Base-by-base conservation (phyloP, 2,329 filamentous ascomycete species). In the Shiraia bambusicola region DNA sequence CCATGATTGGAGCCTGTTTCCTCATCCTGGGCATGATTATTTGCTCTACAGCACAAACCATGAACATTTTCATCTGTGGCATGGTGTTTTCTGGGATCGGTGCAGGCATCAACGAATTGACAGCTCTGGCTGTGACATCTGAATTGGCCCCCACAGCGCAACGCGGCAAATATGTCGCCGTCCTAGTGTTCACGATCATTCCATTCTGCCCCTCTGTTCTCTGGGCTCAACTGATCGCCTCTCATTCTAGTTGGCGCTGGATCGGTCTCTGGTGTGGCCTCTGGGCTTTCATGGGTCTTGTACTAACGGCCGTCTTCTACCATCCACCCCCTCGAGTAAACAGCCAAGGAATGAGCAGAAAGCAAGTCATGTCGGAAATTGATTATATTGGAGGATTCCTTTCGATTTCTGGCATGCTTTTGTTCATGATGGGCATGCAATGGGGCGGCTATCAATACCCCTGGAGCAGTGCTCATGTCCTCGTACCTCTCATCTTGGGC, bases 51-150 rank as follows among this genome's bases (percentile, higher is more conserved):
- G 56, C 58, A 2, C 50, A 59, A 11, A 45, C 47, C 2, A 61
- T 61, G 56, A 60, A 60, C 27, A 50, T 50, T 15, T 58, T 60
- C 33, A 59, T 61, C 19, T 35, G 45, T 15, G 58, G 58, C 19
- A 58, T 61, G 58, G 72, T 75, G 2, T 72, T 86, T 50, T 74
- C 81, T 12, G 84, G 84, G 3, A 70, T 80, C 6, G 83, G 83
- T 26, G 82, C 83, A 7, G 84, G 83, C 10, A 77, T 87, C 54
- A 82, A 82, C 53, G 83, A 87, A 61, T 67, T 87, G 28, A 86
- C 82, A 4, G 82, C 83, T 6, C 68, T 87, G 14, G 83, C 84
- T 28, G 84, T 77, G 16, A 83, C 82, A 1, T 80, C 82, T 2
- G 83, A 87, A 59, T 75, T 87, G 49, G 84, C 81, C 1, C 84